phyloP scores from a whole-genome alignment of 2,329 filamentous ascomycete species.

The Pyrenochaeta sp. region DNA sequence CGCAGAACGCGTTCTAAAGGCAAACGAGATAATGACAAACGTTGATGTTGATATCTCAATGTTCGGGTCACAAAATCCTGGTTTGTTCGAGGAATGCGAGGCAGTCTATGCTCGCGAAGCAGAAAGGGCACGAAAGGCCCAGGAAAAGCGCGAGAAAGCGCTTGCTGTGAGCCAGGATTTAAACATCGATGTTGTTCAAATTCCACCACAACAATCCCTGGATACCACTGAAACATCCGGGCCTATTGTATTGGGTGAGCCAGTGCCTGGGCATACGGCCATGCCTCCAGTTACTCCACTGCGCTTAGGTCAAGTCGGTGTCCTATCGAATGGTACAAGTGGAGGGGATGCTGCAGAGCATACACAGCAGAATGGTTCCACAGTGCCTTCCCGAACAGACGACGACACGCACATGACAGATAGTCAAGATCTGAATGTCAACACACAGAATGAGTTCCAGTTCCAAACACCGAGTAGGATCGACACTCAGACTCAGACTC shows the following conservation, averaged over 20 bases:
- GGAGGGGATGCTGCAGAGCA: constrained; percentile 42
- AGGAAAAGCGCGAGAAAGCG: constrained; percentile 59
- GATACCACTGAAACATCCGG: constrained; percentile 54
- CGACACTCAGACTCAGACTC: constrained; percentile 48
- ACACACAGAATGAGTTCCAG: constrained; percentile 37
- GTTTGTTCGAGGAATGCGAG: constrained; percentile 71
- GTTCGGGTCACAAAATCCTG: constrained; percentile 66
- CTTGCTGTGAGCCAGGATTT: constrained; percentile 50
- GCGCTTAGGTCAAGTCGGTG: constrained; percentile 54
- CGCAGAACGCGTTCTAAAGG: constrained; percentile 80
- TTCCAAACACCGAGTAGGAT: constrained; percentile 42
- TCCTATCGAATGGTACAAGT: constrained; percentile 66
- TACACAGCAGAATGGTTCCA: constrained; percentile 52
- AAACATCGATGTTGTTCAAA: constrained; percentile 50
- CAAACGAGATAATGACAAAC: constrained; percentile 89
- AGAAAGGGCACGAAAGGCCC: constrained; percentile 67
- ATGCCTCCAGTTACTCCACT: constrained; percentile 54
- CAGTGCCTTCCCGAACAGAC: constrained; percentile 47
- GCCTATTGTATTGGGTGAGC: constrained; percentile 66
- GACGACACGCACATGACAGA: constrained; percentile 57
- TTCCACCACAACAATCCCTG: constrained; percentile 52
- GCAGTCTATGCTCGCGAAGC: constrained; percentile 75
- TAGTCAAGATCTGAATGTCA: constrained; percentile 47
- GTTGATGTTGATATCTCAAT: constrained; percentile 90
- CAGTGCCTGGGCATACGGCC: constrained; percentile 60